Base-by-base conservation (phyloP, 2,329 filamentous ascomycete species). In the Nannizziopsis arthrosporioides region DNA sequence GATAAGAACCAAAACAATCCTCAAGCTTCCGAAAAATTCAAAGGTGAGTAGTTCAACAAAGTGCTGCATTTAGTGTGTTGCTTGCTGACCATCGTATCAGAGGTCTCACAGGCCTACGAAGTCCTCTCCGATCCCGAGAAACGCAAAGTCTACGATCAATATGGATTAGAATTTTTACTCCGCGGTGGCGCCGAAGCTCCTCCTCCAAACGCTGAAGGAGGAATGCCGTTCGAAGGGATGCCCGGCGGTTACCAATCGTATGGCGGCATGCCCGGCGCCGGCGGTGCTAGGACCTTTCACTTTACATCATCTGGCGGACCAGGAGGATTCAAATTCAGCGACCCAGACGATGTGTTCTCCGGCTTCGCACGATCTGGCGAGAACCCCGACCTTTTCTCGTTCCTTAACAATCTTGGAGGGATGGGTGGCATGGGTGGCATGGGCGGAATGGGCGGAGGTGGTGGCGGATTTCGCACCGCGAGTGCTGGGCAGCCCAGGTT, bases 1-100 rank as follows among this genome's bases (percentile, higher is more conserved):
- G 92, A 98, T 74, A 98, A 96, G 76, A 98, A 96, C 75, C 89
- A 89, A 68, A 82, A 94, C 69, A 88, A 90, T 59, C 81, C 88
- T 27, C 71, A 80, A 45, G 86, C 90, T 7, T 74, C 80, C 52
- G 92, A 96, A 65, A 95, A 90, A 69, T 98, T 98, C 76, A 98
- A 98, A 71, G 75, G 75, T 75, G 67, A 54, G 66, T 42, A 14
- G n/a, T n/a, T n/a, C n/a, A 38, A 40, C 42, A 19, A 44, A 27
- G 12, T 38, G 6, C n/a, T 17, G 31, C 39, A 15, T 12, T 4
- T 47, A 12, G 9, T 31, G 8, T 27, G n/a, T 22, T 31, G 15
- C 15, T 48, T 41, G 48, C 55, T 59, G 48, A 57, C 48, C 18
- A 14, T 19, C 42, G 44, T 6, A 48, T 37, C 53, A 78, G 92